These are phyloP conservation scores for Podila epicladia DNA, from an alignment of 192 early-diverging fungal genomes.

Conservation along the genomic window DNA sequence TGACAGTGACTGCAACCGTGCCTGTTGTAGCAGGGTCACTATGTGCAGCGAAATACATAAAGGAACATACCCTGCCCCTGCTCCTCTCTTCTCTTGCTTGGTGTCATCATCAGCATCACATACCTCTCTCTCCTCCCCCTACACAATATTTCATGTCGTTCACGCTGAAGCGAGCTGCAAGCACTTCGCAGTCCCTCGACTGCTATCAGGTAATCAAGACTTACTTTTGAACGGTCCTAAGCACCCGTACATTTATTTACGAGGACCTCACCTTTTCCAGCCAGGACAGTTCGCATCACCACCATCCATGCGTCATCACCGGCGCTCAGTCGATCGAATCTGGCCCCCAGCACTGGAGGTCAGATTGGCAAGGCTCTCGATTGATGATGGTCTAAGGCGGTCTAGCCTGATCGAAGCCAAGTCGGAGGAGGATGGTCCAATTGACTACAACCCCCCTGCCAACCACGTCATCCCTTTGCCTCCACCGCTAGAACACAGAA, in stretches of 20 bases:
- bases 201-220: neutral
- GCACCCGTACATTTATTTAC: neutral
- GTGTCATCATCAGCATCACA: no score
- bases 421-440: no score
- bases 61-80: no score
- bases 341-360: slow-evolving; percentile 27
- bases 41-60: no score
- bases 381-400: neutral
- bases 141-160: no score
- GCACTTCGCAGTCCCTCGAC: no score
- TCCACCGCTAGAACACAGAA: neutral
- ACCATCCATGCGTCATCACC: slow-evolving; percentile 12
- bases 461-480: neutral
- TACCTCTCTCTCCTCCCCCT: no score
- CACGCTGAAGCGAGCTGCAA: no score
- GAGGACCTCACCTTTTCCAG: neutral
- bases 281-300: neutral
- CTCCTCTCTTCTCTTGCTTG: no score
- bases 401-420: neutral
- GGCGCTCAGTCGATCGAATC: slow-evolving; percentile 12
- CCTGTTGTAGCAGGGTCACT: no score
- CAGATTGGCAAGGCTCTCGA: slow-evolving; percentile 10
- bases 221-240: neutral
- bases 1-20: no score
- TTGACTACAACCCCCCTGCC: no score